Evolutionary conservation across 2,329 filamentous ascomycete genomes (phyloP), one percentile per base, ranked within the genome.

Genomic region (Hypomyces rosellus): DNA sequence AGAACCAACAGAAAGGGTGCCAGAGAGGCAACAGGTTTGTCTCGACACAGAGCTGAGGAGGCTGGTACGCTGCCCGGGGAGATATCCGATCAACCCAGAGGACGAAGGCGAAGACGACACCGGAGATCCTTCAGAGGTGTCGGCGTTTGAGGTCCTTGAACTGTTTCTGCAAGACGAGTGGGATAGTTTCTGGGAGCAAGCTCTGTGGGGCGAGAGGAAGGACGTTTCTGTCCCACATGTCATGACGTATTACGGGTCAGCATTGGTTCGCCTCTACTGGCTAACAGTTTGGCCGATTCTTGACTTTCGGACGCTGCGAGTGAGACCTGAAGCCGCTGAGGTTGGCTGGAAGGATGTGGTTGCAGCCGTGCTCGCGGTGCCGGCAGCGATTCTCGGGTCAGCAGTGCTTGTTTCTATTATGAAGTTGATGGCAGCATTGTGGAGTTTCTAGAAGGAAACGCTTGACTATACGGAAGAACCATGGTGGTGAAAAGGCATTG

Each of bases 251-350:
- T 50, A 53, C 30, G 34, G 16, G 30, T 47, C 49, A 14, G 53
- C 55, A 38, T 25, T 64, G 34, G 36, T 63, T 25, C 48, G 33
- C n/a, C 40, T 63, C 25, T 74, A 71, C 58, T 71, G 63, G 68
- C 51, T 49, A 38, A 52, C 66, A 12, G 63, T 74, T 14, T 57
- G 57, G 45, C 71, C 71, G 2, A 68, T 73, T 12, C 70, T 75
- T 51, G 59, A 71, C 56, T 54, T 57, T 7, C 55, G 61, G 25
- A 58, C 63, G 33, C 61, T 68, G 48, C 68, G 70, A 66, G 49
- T 55, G 48, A 54, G 60, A 36, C 56, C 60, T 22, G 54, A 53
- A 14, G 59, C 50, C 34, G 48, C 59, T 16, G 50, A 62, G 40
- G 48, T 53, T 33, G 62, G 58, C 2, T 53, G 61, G 52, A 44